A percentile compares a stretch with the other conserved stretches of the same genome.
phyloP scores from a whole-genome alignment of 1,284 basidiomycete species.

The Trametes hirsuta region DNA sequence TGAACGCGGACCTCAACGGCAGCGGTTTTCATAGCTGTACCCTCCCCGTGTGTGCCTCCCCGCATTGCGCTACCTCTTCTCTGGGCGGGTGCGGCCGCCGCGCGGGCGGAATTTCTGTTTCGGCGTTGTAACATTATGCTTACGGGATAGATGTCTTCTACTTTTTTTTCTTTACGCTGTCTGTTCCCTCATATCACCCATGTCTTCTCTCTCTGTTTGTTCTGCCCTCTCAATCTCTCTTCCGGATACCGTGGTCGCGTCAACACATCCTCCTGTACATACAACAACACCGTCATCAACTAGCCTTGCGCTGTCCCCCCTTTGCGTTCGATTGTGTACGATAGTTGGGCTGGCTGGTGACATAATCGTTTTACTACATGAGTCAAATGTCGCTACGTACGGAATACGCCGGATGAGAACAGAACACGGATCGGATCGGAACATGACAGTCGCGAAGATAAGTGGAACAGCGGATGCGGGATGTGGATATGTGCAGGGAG shows the following conservation, averaged over 20 bases:
- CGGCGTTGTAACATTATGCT: conserved; percentile 37
- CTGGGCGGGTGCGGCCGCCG: neutral
- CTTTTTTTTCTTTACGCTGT: neutral
- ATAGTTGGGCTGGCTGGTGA: conserved; percentile 10
- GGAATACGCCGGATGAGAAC: conserved; percentile 10
- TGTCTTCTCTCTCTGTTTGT: neutral
- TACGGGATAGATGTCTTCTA: conserved; percentile 35
- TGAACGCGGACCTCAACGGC: neutral
- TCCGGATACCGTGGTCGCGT: conserved; percentile 10
- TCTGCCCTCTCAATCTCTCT: neutral
- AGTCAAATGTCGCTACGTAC: conserved; percentile 3
- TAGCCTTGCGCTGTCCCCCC: neutral
- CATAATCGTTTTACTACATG: conserved; percentile 11
- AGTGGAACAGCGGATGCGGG: neutral
- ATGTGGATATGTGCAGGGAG: neutral
- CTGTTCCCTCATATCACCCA: conserved; percentile 14
- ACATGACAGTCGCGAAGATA: neutral
- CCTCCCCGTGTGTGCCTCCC: neutral
- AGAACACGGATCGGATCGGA: neutral
- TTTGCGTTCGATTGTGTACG: conserved; percentile 2
- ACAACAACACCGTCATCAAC: conserved; percentile 9
- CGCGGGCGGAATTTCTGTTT: conserved; percentile 1
- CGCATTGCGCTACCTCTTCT: too few species aligned
- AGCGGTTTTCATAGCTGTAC: too few species aligned
- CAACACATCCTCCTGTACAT: conserved; percentile 14